phyloP scores from a whole-genome alignment of 1,284 basidiomycete genomes.

The Leccinum griseonigrum region DNA sequence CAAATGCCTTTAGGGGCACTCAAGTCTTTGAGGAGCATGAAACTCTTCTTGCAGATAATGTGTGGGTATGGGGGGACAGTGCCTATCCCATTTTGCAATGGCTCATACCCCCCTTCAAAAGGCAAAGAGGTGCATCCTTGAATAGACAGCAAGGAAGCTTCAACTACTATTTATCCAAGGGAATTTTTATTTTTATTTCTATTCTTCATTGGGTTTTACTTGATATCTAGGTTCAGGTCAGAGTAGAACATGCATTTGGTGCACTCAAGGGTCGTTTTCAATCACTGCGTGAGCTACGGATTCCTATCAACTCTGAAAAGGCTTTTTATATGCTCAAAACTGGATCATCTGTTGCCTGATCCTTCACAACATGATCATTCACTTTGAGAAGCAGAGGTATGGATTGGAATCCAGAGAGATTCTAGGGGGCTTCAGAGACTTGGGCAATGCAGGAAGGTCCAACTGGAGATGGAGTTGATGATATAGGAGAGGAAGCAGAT shows the following conservation, averaged over 20 bases:
- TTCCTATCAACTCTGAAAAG: not conserved
- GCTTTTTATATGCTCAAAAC: not conserved
- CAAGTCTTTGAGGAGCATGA: too few relatives aligned
- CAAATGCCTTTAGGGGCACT: too few relatives aligned
- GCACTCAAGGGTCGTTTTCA: too few relatives aligned
- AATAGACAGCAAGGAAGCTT: not conserved
- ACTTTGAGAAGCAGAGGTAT: not conserved
- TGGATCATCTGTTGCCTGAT: not conserved
- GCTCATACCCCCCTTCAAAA: not conserved
- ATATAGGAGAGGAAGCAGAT: not conserved
- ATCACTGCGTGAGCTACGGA: not conserved
- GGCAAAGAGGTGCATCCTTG: not conserved
- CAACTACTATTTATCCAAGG: not conserved
- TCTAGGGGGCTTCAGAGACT: not conserved
- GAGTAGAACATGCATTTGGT: not conserved
- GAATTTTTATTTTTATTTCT: not conserved
- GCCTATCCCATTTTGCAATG: not conserved
- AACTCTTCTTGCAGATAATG: not conserved
- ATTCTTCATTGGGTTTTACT: not conserved
- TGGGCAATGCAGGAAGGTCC: not conserved
- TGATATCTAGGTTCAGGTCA: not conserved
- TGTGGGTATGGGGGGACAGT: not conserved
- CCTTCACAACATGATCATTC: not conserved
- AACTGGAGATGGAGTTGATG: not conserved
- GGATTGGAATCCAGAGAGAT: not conserved